A percentile compares a stretch with the other conserved stretches of the same genome.
These are phyloP conservation scores for Yamadazyma trypodendri DNA, from an alignment of 1,139 yeast genomes.

Conservation along the genomic window DNA sequence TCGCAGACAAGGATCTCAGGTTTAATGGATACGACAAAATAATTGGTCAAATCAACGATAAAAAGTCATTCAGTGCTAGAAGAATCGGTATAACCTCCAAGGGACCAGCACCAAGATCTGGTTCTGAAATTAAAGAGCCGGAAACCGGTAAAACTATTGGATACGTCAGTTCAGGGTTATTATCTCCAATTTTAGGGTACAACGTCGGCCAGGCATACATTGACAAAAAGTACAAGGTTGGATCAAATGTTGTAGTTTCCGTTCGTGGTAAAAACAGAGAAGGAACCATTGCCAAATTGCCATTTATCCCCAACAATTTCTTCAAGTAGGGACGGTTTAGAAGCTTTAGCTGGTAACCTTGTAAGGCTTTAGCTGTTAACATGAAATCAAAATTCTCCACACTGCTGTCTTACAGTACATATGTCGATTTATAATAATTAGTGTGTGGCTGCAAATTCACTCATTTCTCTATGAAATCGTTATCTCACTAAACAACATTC, in stretches of 20 bases:
- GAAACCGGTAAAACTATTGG: constrained; percentile 61
- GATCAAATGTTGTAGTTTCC: constrained; percentile 70
- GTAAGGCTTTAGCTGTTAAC: no score
- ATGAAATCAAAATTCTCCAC: no score
- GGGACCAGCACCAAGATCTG: constrained; percentile 94
- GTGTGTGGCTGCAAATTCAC: neutral
- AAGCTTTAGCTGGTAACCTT: no score
- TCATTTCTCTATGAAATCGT: neutral
- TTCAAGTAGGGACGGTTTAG: constrained; percentile 37
- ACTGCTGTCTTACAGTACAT: no score
- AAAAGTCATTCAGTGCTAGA: constrained; percentile 53
- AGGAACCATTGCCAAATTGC: constrained; percentile 75
- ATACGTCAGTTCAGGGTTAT: constrained; percentile 81
- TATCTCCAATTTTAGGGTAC: constrained; percentile 82
- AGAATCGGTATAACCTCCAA: constrained; percentile 72
- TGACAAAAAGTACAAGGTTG: constrained; percentile 72
- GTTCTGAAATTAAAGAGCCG: constrained; percentile 62
- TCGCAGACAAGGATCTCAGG: constrained; percentile 30
- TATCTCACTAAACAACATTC: no score
- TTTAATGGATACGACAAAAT: constrained; percentile 81
- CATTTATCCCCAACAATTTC: constrained; percentile 75
- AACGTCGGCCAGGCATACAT: constrained; percentile 93
- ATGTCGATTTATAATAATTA: no score
- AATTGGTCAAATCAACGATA: constrained; percentile 66
- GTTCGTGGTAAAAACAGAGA: constrained; percentile 82